Percentiles rank a stretch among this genome's conserved stretches.
These are phyloP conservation scores for Gaultheria prostrata DNA, from an alignment of 148 eudicot species.

Conservation along the genomic window DNA sequence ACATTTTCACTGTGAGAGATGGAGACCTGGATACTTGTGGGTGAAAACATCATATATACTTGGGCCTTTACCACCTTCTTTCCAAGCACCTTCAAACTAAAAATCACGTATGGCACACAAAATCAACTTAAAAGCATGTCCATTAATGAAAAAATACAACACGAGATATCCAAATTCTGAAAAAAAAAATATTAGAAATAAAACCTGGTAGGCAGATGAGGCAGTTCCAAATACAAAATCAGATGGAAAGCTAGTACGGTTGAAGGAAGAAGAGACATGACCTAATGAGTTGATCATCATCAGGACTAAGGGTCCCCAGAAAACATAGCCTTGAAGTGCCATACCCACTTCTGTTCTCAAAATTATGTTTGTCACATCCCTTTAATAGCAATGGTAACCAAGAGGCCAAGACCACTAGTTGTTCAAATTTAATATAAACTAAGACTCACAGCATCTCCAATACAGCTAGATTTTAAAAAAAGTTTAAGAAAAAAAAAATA, in stretches of 20 bases:
- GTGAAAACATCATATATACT: not conserved
- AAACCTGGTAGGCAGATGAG: conserved; percentile 3
- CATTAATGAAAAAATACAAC: not conserved
- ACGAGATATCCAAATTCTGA: not conserved
- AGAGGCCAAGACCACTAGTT: too few species aligned
- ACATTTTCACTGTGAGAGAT: not conserved
- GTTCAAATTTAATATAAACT: too few species aligned
- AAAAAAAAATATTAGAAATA: not conserved
- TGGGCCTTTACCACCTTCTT: not conserved
- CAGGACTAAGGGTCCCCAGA: not conserved
- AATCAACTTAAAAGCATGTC: not conserved
- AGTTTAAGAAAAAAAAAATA: too few species aligned
- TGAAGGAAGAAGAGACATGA: not conserved
- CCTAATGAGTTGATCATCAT: not conserved
- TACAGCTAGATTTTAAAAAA: too few species aligned
- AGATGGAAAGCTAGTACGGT: not conserved
- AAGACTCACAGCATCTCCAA: too few species aligned
- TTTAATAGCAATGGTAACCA: too few species aligned
- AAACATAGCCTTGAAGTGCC: not conserved
- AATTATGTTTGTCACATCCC: not conserved
- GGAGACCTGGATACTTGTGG: not conserved
- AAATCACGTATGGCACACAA: not conserved
- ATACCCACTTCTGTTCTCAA: not conserved
- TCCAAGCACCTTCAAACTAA: conserved; percentile 14
- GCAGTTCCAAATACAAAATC: conserved; percentile 7